These are phyloP conservation scores for Fusarium sp. DNA, from an alignment of 2,329 filamentous ascomycete genomes.

Conservation along the genomic window DNA sequence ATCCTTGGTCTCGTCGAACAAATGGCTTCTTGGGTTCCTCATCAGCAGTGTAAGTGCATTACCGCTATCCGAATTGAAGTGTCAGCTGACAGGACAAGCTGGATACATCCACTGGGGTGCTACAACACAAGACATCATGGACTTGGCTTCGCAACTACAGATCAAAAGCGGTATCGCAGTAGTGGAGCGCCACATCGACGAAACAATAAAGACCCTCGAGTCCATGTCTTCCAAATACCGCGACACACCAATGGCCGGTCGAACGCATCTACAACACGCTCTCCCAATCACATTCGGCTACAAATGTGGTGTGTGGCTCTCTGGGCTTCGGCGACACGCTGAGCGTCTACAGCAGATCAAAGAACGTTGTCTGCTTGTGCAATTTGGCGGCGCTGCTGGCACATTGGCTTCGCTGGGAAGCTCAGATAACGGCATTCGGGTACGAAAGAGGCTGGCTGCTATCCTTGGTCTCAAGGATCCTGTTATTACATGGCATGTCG, in stretches of 20 bases:
- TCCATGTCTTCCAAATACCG: slow-evolving; percentile 60
- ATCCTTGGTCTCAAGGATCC: slow-evolving; percentile 65
- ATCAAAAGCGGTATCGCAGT: slow-evolving; percentile 66
- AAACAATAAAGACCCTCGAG: slow-evolving; percentile 62
- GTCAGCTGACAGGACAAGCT: not conserved
- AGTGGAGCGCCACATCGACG: slow-evolving; percentile 61
- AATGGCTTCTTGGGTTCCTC: slow-evolving; percentile 37
- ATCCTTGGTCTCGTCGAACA: slow-evolving; percentile 67
- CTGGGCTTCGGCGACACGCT: slow-evolving; percentile 64
- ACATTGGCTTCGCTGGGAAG: slow-evolving; percentile 68
- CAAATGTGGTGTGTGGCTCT: slow-evolving; percentile 70
- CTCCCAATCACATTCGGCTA: slow-evolving; percentile 71
- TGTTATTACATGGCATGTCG: slow-evolving; percentile 71
- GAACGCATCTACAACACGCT: slow-evolving; percentile 71
- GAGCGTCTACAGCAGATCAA: slow-evolving; percentile 65
- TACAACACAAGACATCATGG: slow-evolving; percentile 73
- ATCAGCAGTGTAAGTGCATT: slow-evolving; percentile 14
- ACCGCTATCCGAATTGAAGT: no score
- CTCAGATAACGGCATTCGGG: slow-evolving; percentile 63
- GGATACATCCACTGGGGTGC: slow-evolving; percentile 63
- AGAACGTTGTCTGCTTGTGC: slow-evolving; percentile 62
- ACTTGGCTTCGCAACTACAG: slow-evolving; percentile 65
- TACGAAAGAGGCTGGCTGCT: slow-evolving; percentile 64
- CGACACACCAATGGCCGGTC: slow-evolving; percentile 71
- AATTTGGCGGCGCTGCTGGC: slow-evolving; percentile 71